Conservation (phyloP, 2,329 filamentous ascomycete genomes). For the Mariannaea sp. region DNA sequence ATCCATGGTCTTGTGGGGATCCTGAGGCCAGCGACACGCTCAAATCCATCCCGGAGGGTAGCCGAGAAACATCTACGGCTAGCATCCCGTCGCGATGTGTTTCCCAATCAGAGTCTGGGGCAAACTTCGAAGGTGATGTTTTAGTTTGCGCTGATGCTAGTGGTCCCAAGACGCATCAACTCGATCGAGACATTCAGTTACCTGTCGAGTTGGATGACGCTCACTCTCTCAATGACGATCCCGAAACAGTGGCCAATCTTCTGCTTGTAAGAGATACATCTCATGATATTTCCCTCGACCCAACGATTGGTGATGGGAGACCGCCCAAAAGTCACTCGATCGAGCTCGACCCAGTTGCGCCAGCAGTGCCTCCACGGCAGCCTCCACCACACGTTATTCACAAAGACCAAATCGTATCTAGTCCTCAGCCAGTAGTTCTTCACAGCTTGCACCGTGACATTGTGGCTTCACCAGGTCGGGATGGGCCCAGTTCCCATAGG, state of each 20-base stretch:
- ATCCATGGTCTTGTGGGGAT: slow-evolving; percentile 10
- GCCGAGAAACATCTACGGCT: slow-evolving; percentile 15
- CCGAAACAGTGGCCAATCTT: slow-evolving; percentile 10
- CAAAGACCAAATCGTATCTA: slow-evolving; percentile 16
- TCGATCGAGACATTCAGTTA: slow-evolving; percentile 19
- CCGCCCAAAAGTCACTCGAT: slow-evolving; percentile 15
- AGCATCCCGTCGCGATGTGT: not conserved
- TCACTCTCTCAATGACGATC: slow-evolving; percentile 25
- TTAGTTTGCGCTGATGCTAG: slow-evolving; percentile 18
- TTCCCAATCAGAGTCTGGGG: slow-evolving; percentile 9
- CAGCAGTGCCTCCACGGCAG: slow-evolving; percentile 1
- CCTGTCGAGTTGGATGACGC: not conserved
- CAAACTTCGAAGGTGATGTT: slow-evolving; percentile 16
- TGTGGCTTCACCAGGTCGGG: slow-evolving; percentile 4
- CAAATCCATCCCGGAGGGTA: slow-evolving; percentile 27
- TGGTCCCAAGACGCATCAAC: slow-evolving; percentile 15
- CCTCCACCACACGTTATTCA: slow-evolving; percentile 23
- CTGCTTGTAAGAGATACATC: slow-evolving; percentile 18
- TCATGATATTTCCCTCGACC: slow-evolving; percentile 23
- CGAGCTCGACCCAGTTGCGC: slow-evolving; percentile 17
- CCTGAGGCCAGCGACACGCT: slow-evolving; percentile 10
- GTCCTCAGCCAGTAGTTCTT: slow-evolving; percentile 5
- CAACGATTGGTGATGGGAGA: not conserved
- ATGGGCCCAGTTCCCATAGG: slow-evolving; percentile 15
- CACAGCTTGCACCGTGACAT: slow-evolving; percentile 23